Evolutionary conservation across 108 stramenopile species (phyloP).

Genomic region (Nitzschia sp.): DNA sequence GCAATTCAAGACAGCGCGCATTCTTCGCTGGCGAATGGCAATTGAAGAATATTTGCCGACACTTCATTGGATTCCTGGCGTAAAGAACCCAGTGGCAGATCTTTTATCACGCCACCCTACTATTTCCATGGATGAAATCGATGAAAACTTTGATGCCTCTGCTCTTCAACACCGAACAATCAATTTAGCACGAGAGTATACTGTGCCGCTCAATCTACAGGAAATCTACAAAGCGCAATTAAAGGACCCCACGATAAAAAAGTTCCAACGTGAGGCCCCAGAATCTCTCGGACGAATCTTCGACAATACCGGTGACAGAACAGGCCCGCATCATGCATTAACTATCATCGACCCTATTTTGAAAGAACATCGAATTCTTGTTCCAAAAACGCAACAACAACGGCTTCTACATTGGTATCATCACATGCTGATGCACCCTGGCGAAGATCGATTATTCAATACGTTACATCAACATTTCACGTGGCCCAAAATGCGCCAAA

Average conservation of each 20-base stretch:
- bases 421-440: conserved; percentile 26
- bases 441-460: conserved; percentile 12
- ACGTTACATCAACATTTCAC: conserved; percentile 21
- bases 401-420: conserved; percentile 30
- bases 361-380: background rate
- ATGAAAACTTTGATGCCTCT: background rate
- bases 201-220: background rate
- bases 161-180: background rate
- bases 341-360: background rate
- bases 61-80: conserved; percentile 16
- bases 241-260: background rate
- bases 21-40: conserved; percentile 29
- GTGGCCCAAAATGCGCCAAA: conserved; percentile 33
- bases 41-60: conserved; percentile 41
- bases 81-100: conserved; percentile 31
- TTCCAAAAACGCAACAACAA: background rate
- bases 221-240: background rate
- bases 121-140: background rate
- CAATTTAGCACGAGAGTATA: background rate
- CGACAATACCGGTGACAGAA: background rate
- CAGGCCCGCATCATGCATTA: background rate
- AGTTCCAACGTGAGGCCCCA: background rate
- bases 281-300: background rate
- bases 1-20: background rate
- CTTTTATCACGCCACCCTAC: conserved; percentile 8